Conservation (phyloP, 2,329 filamentous ascomycete genomes). For the Shiraia bambusicola region DNA sequence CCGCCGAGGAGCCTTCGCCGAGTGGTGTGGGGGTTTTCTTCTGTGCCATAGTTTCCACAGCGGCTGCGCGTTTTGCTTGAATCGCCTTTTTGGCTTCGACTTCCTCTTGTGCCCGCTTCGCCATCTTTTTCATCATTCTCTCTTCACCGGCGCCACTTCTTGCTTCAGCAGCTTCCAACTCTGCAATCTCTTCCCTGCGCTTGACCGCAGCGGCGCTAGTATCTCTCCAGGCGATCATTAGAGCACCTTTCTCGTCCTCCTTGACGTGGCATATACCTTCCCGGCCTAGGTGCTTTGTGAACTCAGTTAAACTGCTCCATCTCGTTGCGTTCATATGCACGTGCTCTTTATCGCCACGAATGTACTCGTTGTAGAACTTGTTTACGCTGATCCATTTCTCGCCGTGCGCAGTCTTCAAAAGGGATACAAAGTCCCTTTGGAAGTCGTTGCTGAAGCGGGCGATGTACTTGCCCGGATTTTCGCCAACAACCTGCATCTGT, state of each 20-base stretch:
- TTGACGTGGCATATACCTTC: conserved; percentile 82
- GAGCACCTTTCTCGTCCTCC: conserved; percentile 83
- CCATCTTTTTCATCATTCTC: conserved; percentile 78
- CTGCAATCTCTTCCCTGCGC: conserved; percentile 75
- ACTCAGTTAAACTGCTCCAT: conserved; percentile 86
- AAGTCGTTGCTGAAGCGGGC: conserved; percentile 82
- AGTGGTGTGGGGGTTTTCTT: conserved; percentile 41
- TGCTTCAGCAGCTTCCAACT: conserved; percentile 83
- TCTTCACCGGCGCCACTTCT: conserved; percentile 90
- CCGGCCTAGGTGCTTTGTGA: conserved; percentile 80
- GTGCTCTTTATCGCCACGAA: conserved; percentile 67
- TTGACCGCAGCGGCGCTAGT: conserved; percentile 82
- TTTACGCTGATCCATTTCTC: conserved; percentile 90
- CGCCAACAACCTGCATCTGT: conserved; percentile 84
- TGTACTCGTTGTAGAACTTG: conserved; percentile 93
- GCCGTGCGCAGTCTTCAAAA: conserved; percentile 80
- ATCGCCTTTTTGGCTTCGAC: conserved; percentile 43
- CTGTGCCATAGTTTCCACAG: conserved; percentile 34
- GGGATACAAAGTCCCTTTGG: conserved; percentile 71
- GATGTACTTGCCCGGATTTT: conserved; percentile 82
- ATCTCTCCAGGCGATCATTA: conserved; percentile 89
- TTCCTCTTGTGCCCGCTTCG: conserved; percentile 69
- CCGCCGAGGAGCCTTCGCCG: conserved; percentile 32
- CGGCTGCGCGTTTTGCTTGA: conserved; percentile 49
- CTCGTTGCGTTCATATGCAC: conserved; percentile 92